These are phyloP conservation scores for Leccinum cinnamomeum DNA, from an alignment of 1,284 basidiomycete species.

Conservation along the genomic window DNA sequence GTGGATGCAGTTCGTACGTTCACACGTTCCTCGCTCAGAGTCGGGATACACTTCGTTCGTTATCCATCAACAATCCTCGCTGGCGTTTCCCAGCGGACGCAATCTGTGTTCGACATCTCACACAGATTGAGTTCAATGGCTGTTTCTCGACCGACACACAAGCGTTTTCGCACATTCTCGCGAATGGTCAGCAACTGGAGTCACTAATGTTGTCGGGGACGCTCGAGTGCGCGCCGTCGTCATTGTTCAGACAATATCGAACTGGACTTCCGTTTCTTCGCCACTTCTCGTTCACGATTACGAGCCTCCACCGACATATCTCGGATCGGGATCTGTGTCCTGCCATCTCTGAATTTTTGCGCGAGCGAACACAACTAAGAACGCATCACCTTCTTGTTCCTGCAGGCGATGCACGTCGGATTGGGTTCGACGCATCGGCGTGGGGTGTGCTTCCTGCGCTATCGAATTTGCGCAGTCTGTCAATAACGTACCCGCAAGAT, in stretches of 20 bases:
- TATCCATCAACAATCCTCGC: slow-evolving; percentile 53
- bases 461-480: slow-evolving; percentile 47
- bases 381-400: slow-evolving; percentile 55
- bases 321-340: slow-evolving; percentile 64
- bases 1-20: slow-evolving; percentile 42
- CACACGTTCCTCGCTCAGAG: slow-evolving; percentile 54
- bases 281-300: slow-evolving; percentile 58
- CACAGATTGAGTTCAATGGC: slow-evolving; percentile 60
- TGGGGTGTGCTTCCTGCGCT: slow-evolving; percentile 69
- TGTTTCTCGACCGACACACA: slow-evolving; percentile 49
- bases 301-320: slow-evolving; percentile 44
- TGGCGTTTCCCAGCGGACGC: slow-evolving; percentile 56
- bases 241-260: slow-evolving; percentile 47
- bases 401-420: slow-evolving; percentile 41
- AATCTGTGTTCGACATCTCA: slow-evolving; percentile 61
- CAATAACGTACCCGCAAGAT: slow-evolving; percentile 63
- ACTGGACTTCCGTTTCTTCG: slow-evolving; percentile 56
- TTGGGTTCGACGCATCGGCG: slow-evolving; percentile 65
- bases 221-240: slow-evolving; percentile 50
- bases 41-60: slow-evolving; percentile 51
- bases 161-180: slow-evolving; percentile 57
- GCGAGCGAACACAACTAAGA: slow-evolving; percentile 50
- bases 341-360: slow-evolving; percentile 62
- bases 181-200: slow-evolving; percentile 62
- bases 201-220: slow-evolving; percentile 53